Conservation (phyloP, 148 eudicot genomes). For the Hydrangea macrophylla region DNA sequence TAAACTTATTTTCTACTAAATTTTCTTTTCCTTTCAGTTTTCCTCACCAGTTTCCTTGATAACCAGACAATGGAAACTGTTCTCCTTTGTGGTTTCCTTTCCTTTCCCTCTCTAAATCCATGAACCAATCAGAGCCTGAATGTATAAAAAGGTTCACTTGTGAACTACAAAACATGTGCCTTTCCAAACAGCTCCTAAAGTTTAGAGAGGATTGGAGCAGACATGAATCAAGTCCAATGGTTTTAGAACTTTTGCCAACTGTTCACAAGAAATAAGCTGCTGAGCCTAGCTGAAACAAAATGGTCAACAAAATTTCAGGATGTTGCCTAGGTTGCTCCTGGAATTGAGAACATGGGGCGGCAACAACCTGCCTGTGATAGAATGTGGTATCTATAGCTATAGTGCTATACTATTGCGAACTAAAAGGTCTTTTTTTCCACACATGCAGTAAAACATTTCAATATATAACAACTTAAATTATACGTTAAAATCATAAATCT, state of each 20-base stretch:
- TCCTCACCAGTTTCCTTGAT: too few relatives aligned
- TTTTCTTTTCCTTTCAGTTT: too few relatives aligned
- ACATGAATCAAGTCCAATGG: neutral
- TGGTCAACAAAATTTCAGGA: neutral
- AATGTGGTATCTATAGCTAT: neutral
- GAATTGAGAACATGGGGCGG: neutral
- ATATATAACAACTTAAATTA: neutral
- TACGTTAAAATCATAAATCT: too few relatives aligned
- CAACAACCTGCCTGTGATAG: neutral
- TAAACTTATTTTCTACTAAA: too few relatives aligned
- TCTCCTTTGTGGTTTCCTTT: too few relatives aligned
- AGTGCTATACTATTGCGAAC: neutral
- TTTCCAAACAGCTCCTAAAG: too few relatives aligned
- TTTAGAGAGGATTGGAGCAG: neutral
- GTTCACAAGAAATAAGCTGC: neutral
- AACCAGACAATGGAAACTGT: too few relatives aligned
- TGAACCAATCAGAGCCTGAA: too few relatives aligned
- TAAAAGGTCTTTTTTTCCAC: too few relatives aligned
- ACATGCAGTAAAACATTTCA: slow-evolving; percentile 1
- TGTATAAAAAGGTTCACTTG: too few relatives aligned
- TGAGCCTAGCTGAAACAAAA: neutral
- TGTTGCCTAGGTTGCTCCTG: neutral
- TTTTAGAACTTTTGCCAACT: slow-evolving; percentile 1
- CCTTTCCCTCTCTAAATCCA: too few relatives aligned
- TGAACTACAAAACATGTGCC: too few relatives aligned